These are phyloP conservation scores for Ceratobasidium papillatum DNA, from an alignment of 1,284 basidiomycete species.

Conservation along the genomic window DNA sequence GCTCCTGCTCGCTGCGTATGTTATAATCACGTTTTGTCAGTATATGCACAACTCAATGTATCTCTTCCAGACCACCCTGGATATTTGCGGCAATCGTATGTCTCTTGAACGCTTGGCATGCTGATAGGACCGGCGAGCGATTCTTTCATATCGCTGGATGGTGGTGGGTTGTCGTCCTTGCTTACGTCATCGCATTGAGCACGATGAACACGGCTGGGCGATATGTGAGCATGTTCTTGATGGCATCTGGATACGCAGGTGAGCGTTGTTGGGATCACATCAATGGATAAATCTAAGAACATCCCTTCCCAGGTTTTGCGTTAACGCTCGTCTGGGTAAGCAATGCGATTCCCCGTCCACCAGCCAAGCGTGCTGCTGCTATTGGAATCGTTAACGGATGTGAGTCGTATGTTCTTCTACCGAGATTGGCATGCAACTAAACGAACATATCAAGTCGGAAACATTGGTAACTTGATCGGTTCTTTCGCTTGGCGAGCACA, in stretches of 20 bases:
- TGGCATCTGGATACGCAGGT: conserved; percentile 67
- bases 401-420: conserved; percentile 11
- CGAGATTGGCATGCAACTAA: neutral
- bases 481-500: conserved; percentile 62
- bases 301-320: conserved; percentile 53
- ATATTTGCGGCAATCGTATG: conserved; percentile 64
- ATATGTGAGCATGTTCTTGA: conserved; percentile 71
- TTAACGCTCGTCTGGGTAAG: conserved; percentile 65
- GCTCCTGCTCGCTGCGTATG: conserved; percentile 70
- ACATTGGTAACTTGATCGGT: conserved; percentile 58
- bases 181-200: conserved; percentile 67
- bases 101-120: conserved; percentile 70
- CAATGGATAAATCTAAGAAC: too few species aligned
- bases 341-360: conserved; percentile 68
- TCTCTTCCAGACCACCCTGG: conserved; percentile 66
- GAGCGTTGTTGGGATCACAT: too few species aligned
- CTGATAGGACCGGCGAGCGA: conserved; percentile 70
- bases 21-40: conserved; percentile 41
- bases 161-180: conserved; percentile 70
- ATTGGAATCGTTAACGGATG: conserved; percentile 57
- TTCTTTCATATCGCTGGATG: conserved; percentile 71
- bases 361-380: conserved; percentile 63
- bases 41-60: conserved; percentile 45
- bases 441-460: conserved; percentile 48
- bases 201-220: conserved; percentile 65